Base-by-base conservation (phyloP, 768 basidiomycete genomes). In the Collybiopsis luxurians region DNA sequence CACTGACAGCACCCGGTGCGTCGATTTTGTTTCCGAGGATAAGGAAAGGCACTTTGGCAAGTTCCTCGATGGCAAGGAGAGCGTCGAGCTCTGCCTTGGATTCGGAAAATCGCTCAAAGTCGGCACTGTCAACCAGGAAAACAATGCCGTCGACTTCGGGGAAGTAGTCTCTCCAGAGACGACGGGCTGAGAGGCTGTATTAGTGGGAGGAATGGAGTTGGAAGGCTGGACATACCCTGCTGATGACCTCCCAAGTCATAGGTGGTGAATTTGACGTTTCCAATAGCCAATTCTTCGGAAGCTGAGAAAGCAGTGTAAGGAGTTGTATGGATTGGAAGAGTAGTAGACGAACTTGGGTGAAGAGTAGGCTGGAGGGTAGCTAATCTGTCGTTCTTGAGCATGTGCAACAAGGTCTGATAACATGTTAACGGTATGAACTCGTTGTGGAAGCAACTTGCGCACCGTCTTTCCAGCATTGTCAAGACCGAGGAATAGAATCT, bases 391-490 rank as follows among this genome's bases (percentile, higher is more conserved):
- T 98, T 99, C 84, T 99, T 99, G 66, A 99, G 81, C 96, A 98
- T 98, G 77, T 99, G 97, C 66, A 98, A 74, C 42, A 98, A 80
- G 27, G 96, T 98, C 95, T 98, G 56, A 31, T 45, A 46, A 45
- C 43, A 42, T 12, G n/a, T n/a, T n/a, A n/a, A n/a, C n/a, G n/a
- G n/a, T n/a, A n/a, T n/a, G n/a, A n/a, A n/a, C n/a, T n/a, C n/a
- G n/a, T n/a, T n/a, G n/a, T 38, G 4, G 19, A 11, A 34, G 36
- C 1, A 3, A 36, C 57, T 21, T 13, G 66, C 89, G 58, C 60
- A 97, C 96, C 59, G 97, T 98, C 83, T 98, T 99, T 69, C 97
- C 96, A 52, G 97, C 97, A 79, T 98, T 99, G 72, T 98, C 96
- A 55, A 98, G 84, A 61, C 97, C 97, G 52, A 99, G 84, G 86